Evolutionary conservation across 805 yeast genomes (phyloP).

Genomic region (Pichia manshurica): DNA sequence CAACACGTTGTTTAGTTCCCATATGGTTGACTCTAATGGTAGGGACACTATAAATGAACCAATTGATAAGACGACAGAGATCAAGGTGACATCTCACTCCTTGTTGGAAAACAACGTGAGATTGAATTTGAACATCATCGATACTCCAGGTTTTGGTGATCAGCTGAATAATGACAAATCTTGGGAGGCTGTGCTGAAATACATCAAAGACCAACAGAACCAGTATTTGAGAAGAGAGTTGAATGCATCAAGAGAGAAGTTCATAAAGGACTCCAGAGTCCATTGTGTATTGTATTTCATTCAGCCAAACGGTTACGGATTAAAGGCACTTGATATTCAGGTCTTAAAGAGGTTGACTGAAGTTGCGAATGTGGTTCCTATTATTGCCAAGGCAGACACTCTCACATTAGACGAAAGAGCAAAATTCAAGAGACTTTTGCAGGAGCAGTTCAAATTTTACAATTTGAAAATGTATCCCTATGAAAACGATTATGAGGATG

Average conservation of each 20-base stretch:
- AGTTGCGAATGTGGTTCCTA: constrained; percentile 89
- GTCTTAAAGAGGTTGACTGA: constrained; percentile 82
- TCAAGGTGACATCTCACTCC: constrained; percentile 61
- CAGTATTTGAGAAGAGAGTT: constrained; percentile 87
- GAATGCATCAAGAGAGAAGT: constrained; percentile 85
- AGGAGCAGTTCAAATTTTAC: constrained; percentile 68
- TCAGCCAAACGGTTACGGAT: constrained; percentile 83
- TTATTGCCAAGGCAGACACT: constrained; percentile 90
- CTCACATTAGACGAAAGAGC: constrained; percentile 81
- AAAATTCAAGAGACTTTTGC: constrained; percentile 68
- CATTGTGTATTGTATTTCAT: constrained; percentile 90
- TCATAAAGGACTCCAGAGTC: constrained; percentile 81
- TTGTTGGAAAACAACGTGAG: constrained; percentile 83
- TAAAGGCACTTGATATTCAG: constrained; percentile 74
- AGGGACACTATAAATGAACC: constrained; percentile 65
- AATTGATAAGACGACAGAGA: constrained; percentile 80
- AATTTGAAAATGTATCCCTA: constrained; percentile 79
- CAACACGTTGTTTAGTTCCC: constrained; percentile 85
- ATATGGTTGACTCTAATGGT: constrained; percentile 68
- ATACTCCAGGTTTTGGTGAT: constrained; percentile 98
- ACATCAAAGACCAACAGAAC: constrained; percentile 92
- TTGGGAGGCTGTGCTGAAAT: constrained; percentile 94
- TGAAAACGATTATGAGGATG: constrained; percentile 38
- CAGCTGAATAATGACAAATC: constrained; percentile 91
- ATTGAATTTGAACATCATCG: constrained; percentile 81